These are phyloP conservation scores for Epichloe aotearoae DNA, from an alignment of 2,329 filamentous ascomycete species.

Conservation along the genomic window DNA sequence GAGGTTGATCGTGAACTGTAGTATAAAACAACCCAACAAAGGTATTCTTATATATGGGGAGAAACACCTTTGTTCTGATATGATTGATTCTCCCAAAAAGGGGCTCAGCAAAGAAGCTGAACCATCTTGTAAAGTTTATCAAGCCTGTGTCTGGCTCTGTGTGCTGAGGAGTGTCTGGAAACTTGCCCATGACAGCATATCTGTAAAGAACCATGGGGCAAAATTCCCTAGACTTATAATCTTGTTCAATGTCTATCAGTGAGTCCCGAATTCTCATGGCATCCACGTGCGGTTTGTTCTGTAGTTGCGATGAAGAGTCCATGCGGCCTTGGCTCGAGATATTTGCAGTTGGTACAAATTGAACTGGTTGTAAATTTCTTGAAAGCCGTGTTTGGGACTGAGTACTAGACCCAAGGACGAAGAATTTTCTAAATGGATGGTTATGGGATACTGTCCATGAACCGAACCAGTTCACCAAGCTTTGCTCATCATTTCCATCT, in stretches of 20 bases:
- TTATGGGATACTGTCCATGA: constrained; percentile 39
- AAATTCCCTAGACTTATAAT: neutral
- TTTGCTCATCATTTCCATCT: constrained; percentile 47
- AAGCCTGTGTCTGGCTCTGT: constrained; percentile 9
- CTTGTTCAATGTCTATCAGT: neutral
- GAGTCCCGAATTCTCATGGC: neutral
- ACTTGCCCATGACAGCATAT: constrained; percentile 28
- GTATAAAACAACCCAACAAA: constrained; percentile 35
- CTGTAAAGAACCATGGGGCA: constrained; percentile 20
- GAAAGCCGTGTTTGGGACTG: constrained; percentile 11
- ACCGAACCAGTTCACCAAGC: constrained; percentile 49
- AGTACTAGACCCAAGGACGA: constrained; percentile 36
- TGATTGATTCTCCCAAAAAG: neutral
- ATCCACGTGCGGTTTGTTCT: neutral
- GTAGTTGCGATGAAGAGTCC: neutral
- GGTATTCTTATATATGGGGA: constrained; percentile 9
- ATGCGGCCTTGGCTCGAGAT: neutral
- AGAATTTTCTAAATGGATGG: constrained; percentile 40
- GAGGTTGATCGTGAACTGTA: neutral
- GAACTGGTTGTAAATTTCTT: constrained; percentile 10
- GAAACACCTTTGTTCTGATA: neutral
- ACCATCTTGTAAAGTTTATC: constrained; percentile 12
- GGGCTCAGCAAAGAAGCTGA: constrained; percentile 9
- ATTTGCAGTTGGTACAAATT: neutral
- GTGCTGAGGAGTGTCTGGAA: constrained; percentile 12